A percentile compares a stretch with the other conserved stretches of the same genome.
These are phyloP conservation scores for Dothideomycetidae sp. DNA, from an alignment of 2,329 filamentous ascomycete species.

Conservation along the genomic window DNA sequence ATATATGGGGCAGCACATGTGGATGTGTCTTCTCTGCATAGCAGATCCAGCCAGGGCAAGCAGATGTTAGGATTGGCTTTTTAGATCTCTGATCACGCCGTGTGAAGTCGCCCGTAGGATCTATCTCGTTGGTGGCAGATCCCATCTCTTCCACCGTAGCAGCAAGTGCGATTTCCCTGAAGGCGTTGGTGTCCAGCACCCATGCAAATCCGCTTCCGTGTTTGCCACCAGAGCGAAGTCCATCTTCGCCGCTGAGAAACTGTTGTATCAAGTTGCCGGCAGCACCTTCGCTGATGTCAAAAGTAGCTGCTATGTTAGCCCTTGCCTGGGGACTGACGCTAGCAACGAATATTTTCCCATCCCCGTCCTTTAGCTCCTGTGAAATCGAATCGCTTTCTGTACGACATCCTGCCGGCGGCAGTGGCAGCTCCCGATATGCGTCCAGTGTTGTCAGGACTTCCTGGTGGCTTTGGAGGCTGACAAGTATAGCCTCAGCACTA, in stretches of 20 bases:
- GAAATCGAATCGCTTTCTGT: constrained; percentile 8
- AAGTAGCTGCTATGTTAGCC: constrained; percentile 77
- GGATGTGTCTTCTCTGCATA: constrained; percentile 98
- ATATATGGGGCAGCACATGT: constrained; percentile 80
- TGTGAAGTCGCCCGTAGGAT: constrained; percentile 9
- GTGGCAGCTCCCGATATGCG: constrained; percentile 34
- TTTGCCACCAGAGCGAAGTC: constrained; percentile 55
- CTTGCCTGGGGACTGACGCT: constrained; percentile 85
- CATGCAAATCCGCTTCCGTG: constrained; percentile 69
- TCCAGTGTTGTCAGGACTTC: constrained; percentile 81
- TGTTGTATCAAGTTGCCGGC: constrained; percentile 74
- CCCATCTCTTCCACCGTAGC: constrained; percentile 35
- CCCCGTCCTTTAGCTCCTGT: constrained; percentile 13
- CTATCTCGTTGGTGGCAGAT: constrained; percentile 22
- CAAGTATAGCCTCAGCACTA: constrained; percentile 90
- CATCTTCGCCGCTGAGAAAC: constrained; percentile 55
- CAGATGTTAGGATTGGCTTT: constrained; percentile 65
- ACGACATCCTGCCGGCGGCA: constrained; percentile 17
- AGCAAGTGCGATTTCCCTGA: constrained; percentile 71
- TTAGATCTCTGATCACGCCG: constrained; percentile 33
- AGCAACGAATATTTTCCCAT: constrained; percentile 73
- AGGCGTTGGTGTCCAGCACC: constrained; percentile 78
- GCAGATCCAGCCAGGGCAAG: constrained; percentile 96
- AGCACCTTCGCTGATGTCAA: constrained; percentile 55
- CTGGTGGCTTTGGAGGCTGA: constrained; percentile 82